Evolutionary conservation across 257 asterid genomes (phyloP).

Genomic region (Nicotiana tomentosiformis): DNA sequence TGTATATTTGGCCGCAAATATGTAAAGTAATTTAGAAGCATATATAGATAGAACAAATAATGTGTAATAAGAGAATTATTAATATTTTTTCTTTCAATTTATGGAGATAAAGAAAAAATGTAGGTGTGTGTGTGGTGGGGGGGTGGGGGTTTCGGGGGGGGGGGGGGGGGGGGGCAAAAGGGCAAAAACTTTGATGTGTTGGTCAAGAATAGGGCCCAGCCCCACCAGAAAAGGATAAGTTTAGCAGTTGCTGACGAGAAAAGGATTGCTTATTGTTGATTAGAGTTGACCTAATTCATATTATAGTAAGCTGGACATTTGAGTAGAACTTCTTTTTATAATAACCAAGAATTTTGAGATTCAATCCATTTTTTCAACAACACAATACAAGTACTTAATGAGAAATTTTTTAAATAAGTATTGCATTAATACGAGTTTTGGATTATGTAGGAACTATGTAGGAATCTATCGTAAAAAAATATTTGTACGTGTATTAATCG

Average conservation of each 20-base stretch:
- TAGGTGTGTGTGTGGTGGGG: neutral
- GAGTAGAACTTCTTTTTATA: neutral
- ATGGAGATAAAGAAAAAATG: neutral
- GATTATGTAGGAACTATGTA: neutral
- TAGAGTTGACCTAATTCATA: conserved; percentile 5
- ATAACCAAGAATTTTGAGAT: neutral
- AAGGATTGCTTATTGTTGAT: neutral
- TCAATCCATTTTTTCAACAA: neutral
- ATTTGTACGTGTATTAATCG: no score
- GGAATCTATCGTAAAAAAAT: neutral
- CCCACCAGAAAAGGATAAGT: neutral
- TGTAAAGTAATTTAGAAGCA: no score
- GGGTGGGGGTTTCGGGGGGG: no score
- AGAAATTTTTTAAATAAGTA: neutral
- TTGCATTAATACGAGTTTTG: neutral
- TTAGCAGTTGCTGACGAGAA: neutral
- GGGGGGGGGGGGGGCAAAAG: neutral
- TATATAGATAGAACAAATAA: no score
- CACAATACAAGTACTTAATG: no score
- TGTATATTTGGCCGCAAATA: no score
- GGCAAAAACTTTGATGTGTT: neutral
- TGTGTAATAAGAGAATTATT: no score
- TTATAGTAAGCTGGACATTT: neutral
- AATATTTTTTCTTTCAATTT: no score
- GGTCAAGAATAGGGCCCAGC: neutral